phyloP scores from a whole-genome alignment of 805 yeast species.

The Kodamaea neixiangensis region DNA sequence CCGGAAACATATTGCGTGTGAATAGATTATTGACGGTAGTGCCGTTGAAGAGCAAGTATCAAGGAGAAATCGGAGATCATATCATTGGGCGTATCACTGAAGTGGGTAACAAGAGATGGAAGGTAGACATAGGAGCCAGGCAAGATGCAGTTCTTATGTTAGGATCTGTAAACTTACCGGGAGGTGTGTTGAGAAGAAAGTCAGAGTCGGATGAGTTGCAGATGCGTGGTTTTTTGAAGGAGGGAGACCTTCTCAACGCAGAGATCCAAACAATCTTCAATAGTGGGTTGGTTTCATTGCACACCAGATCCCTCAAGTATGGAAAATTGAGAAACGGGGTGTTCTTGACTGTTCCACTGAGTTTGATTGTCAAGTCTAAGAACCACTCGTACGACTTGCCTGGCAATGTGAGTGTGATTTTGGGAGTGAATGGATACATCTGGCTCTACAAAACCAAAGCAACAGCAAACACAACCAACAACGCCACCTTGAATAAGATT shows the following conservation, averaged over 20 bases:
- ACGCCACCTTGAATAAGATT: slow-evolving; percentile 29
- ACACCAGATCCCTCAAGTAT: slow-evolving; percentile 91
- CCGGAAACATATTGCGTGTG: slow-evolving; percentile 85
- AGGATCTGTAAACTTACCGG: slow-evolving; percentile 96
- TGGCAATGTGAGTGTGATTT: slow-evolving; percentile 85
- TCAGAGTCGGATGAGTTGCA: slow-evolving; percentile 94
- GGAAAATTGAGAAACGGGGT: slow-evolving; percentile 94
- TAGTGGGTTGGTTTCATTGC: slow-evolving; percentile 92
- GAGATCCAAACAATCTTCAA: slow-evolving; percentile 89
- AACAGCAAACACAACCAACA: slow-evolving; percentile 19
- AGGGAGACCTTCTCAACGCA: slow-evolving; percentile 93
- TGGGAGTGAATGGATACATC: slow-evolving; percentile 93
- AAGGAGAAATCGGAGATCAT: slow-evolving; percentile 96
- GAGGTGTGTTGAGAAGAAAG: slow-evolving; percentile 92
- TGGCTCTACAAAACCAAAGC: slow-evolving; percentile 79
- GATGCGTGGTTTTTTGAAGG: slow-evolving; percentile 91
- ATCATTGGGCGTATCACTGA: slow-evolving; percentile 91
- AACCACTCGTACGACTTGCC: slow-evolving; percentile 88
- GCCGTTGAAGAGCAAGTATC: slow-evolving; percentile 84
- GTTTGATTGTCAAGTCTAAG: slow-evolving; percentile 79
- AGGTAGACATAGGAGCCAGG: slow-evolving; percentile 93
- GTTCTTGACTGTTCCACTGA: slow-evolving; percentile 77
- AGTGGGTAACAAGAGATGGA: slow-evolving; percentile 94
- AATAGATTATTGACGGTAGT: slow-evolving; percentile 83
- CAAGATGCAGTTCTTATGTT: slow-evolving; percentile 90